phyloP scores from a whole-genome alignment of 768 basidiomycete genomes.

The Suillus ampliporus region DNA sequence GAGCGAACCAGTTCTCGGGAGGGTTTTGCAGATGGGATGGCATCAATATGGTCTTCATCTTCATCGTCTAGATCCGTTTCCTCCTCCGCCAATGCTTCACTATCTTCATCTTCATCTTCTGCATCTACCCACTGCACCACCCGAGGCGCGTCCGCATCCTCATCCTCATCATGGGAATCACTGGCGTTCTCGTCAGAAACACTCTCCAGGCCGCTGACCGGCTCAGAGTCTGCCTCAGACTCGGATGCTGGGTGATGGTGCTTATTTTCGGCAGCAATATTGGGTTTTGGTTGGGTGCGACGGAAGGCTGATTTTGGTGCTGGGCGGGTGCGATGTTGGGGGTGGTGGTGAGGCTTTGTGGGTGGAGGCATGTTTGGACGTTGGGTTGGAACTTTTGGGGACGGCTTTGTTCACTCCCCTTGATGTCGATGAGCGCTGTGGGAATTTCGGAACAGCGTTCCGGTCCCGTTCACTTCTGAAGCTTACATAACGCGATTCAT shows the following conservation, averaged over 20 bases:
- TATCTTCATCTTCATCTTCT: constrained; percentile 30
- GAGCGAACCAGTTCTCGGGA: constrained; percentile 23
- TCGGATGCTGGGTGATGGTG: not conserved
- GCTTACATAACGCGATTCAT: too few species aligned
- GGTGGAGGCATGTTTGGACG: constrained; percentile 18
- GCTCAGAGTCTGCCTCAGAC: not conserved
- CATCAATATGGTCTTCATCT: constrained; percentile 21
- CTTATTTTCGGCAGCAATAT: constrained; percentile 5
- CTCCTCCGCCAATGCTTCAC: constrained; percentile 13
- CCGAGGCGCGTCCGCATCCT: constrained; percentile 57
- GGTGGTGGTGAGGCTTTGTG: constrained; percentile 9
- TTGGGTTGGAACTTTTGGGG: too few species aligned
- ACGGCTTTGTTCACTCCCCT: too few species aligned
- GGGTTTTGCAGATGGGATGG: constrained; percentile 8
- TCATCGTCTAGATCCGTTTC: constrained; percentile 7
- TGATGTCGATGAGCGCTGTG: too few species aligned
- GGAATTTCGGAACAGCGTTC: too few species aligned
- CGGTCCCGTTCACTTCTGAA: too few species aligned
- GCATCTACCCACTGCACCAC: constrained; percentile 68
- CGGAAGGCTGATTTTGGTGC: constrained; percentile 13
- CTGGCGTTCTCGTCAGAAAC: not conserved
- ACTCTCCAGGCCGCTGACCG: constrained; percentile 1
- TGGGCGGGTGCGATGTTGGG: not conserved
- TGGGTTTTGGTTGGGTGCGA: constrained; percentile 24
- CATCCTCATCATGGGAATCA: constrained; percentile 18